Base-by-base conservation (phyloP, 495 filamentous ascomycete species). In the Penicillium steckii region DNA sequence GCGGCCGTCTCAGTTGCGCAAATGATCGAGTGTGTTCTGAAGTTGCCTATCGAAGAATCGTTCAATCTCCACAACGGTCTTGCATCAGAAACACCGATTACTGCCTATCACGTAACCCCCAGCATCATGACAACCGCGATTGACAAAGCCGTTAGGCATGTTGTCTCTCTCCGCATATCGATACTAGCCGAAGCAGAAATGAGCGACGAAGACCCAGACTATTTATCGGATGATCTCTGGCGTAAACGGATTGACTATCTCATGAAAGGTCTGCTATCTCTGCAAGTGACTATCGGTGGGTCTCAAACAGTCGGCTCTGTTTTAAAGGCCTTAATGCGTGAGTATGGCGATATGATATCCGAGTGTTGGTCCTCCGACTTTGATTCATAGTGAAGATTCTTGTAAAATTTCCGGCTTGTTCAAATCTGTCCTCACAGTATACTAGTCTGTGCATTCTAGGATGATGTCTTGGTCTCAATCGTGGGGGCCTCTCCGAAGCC, bases 201-300 rank as follows among this genome's bases (percentile, higher is more conserved):
- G 3, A 13, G 8, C 17, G 24, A 13, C 17, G 24, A 19, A 10
- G 25, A 23, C 10, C 5, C 13, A 2, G 3, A 23, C 23, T 2
- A 35, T 7, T 10, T 46, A 18, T 8, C 30, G 6, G 47, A 55
- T 35, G 32, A 35, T n/a, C 33, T 18, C 9, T 54, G 52, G 50
- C n/a, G 48, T 5, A 38, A 29, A 2, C 58, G 53, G 9, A 54
- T 67, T 27, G 58, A 64, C 22, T 18, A 35, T 13, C 32, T 64
- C 3, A 55, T 61, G 46, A 62, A 67, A 30, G 64, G 50, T 0
- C 53, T 64, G 4, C 15, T 60, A 5, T 64, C 64, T 6, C 56
- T 67, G 12, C 53, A 60, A 23, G 57, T 56, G 8, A 64, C 64
- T 0, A 44, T 67, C 33, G 61, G 64, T n/a, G 64, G 64, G 23